Conservation (phyloP, 805 yeast species). For the Brettanomyces sp. region DNA sequence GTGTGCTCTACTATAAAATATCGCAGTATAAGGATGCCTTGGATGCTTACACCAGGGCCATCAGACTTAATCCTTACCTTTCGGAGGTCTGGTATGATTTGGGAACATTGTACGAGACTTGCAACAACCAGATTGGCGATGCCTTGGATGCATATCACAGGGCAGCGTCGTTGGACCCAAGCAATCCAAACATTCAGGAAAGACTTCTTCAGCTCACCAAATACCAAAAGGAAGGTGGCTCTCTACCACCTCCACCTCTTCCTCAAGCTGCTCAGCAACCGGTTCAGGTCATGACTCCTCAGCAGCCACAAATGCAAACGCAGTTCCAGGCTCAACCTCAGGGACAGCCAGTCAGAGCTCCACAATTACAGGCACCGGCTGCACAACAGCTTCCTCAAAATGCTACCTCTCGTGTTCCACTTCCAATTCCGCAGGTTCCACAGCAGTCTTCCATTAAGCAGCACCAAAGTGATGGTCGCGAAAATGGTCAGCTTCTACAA, state of each 20-base stretch:
- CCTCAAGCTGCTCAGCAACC: conserved; percentile 11
- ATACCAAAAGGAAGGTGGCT: conserved; percentile 61
- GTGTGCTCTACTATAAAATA: conserved; percentile 93
- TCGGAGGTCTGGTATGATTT: conserved; percentile 98
- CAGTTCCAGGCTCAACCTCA: background rate
- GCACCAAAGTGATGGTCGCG: background rate
- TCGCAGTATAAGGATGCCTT: conserved; percentile 94
- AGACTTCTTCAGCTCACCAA: conserved; percentile 78
- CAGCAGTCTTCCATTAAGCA: conserved; percentile 1
- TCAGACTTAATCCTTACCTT: conserved; percentile 88
- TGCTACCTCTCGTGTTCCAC: background rate
- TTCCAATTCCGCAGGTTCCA: conserved; percentile 3
- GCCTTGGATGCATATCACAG: conserved; percentile 96
- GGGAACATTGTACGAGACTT: conserved; percentile 94
- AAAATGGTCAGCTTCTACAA: background rate
- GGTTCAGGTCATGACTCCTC: background rate
- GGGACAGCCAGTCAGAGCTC: background rate
- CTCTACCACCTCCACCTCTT: conserved; percentile 34
- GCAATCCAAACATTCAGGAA: conserved; percentile 87
- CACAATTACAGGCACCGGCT: background rate
- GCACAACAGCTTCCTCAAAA: conserved; percentile 2
- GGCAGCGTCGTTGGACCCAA: conserved; percentile 92
- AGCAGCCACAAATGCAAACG: background rate
- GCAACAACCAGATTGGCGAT: conserved; percentile 90
- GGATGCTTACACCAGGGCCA: conserved; percentile 96